Conservation (phyloP, 164 flowering plant species). For the Aristolochia fimbriata region DNA sequence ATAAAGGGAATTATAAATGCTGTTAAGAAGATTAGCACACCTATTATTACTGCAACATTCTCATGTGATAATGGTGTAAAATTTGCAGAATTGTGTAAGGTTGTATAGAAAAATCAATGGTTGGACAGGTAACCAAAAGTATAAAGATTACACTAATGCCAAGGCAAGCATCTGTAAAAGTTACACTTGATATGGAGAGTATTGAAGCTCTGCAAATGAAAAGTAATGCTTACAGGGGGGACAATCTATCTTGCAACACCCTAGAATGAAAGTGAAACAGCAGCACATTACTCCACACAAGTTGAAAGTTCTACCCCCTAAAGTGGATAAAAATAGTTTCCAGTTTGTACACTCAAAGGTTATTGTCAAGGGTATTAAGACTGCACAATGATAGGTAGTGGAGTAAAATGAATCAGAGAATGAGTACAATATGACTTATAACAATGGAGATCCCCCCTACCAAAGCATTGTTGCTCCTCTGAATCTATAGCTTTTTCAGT, state of each 20-base stretch:
- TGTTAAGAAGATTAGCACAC: conserved; percentile 83
- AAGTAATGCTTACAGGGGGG: conserved; percentile 43
- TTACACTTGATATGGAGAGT: conserved; percentile 54
- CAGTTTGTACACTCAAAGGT: conserved; percentile 63
- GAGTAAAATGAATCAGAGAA: too few relatives aligned
- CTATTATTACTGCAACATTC: conserved; percentile 72
- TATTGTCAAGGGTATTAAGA: conserved; percentile 84
- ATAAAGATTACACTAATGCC: conserved; percentile 45
- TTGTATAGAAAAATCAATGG: conserved; percentile 59
- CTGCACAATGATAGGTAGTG: too few relatives aligned
- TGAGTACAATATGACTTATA: too few relatives aligned
- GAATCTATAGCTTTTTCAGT: too few relatives aligned
- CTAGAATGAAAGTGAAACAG: conserved; percentile 36
- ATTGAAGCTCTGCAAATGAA: conserved; percentile 45
- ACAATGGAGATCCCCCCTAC: too few relatives aligned
- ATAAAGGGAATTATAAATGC: conserved; percentile 88
- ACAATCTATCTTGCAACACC: conserved; percentile 49
- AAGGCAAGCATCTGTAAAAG: conserved; percentile 40
- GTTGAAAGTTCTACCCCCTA: conserved; percentile 41
- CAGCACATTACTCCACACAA: conserved; percentile 33
- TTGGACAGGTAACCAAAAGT: conserved; percentile 83
- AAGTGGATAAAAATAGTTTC: conserved; percentile 38
- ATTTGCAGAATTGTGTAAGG: conserved; percentile 52
- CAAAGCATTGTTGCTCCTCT: too few relatives aligned
- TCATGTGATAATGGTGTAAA: conserved; percentile 28